Evolutionary conservation across 2,329 filamentous ascomycete species (phyloP), one percentile per base, ranked within the genome.

Genomic region (Penicillium rolfsii): DNA sequence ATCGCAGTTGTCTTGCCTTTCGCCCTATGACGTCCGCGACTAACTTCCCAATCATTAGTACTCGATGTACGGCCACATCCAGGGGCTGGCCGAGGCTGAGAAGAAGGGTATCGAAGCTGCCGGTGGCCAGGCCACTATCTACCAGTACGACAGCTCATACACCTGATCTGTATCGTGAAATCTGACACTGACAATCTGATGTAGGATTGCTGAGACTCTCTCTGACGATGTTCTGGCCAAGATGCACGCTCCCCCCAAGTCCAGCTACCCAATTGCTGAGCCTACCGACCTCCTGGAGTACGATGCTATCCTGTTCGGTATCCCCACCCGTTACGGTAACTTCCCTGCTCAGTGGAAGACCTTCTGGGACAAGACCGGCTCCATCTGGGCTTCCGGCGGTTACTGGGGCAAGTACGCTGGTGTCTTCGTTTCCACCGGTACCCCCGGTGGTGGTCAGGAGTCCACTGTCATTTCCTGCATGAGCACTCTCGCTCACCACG

Each of bases 291-390:
- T 97, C 46, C 86, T 88, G 73, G 66, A 82, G 56, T 98, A 96
- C 82, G 93, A 98, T 74, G 95, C 83, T 68, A 89, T 97, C 83
- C 88, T 99, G 66, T 85, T 98, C 72, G 95, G 95, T 68, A 95
- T 98, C 77, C 95, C 95, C 62, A 99, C 95, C 55, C 87, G 95
- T 69, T 99, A 91, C 82, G 95, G 95, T 72, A 98, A 96, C 87
- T 97, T 97, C 85, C 93, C 94, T 52, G 91, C 89, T 19, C 95
- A 99, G 82, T 97, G 91, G 91, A 97, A 95, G 84, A 79, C 77
- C 57, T 82, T 82, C 76, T 96, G 93, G 91, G 95, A 99, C 83
- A 85, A 86, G 80, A 93, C 92, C 26, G 94, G 94, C 73, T 83
- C 85, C 70, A 90, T 95, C 79, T 98, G 95, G 95, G 80, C 84